A percentile compares a stretch with the other conserved stretches of the same genome.
Evolutionary conservation across 805 yeast genomes (phyloP).

Genomic region (Schwanniomyces yamadae): DNA sequence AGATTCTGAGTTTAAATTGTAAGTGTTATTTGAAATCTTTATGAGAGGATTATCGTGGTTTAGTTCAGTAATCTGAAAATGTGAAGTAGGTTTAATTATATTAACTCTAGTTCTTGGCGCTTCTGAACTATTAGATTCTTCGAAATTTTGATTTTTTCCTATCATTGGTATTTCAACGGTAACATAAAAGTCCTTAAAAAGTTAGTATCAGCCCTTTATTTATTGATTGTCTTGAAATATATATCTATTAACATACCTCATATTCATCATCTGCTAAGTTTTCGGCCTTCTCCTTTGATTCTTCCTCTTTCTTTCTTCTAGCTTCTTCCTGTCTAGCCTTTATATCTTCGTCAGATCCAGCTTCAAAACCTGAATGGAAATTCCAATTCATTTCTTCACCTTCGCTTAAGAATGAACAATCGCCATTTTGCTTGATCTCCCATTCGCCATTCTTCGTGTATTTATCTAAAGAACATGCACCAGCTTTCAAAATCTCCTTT

Average conservation of each 20-base stretch:
- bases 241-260: conserved; percentile 23
- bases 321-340: conserved; percentile 43
- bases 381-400: conserved; percentile 97
- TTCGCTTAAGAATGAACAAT: conserved; percentile 60
- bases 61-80: conserved; percentile 37
- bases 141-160: conserved; percentile 11
- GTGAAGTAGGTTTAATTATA: conserved; percentile 40
- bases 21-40: conserved; percentile 33
- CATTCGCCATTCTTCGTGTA: conserved; percentile 47
- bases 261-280: conserved; percentile 25
- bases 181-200: conserved; percentile 29
- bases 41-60: conserved; percentile 33
- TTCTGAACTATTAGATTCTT: conserved; percentile 6
- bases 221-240: conserved; percentile 5
- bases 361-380: conserved; percentile 72
- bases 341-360: conserved; percentile 88
- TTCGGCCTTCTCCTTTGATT: conserved; percentile 59
- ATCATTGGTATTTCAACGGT: conserved; percentile 32
- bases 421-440: conserved; percentile 68
- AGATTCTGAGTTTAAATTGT: conserved; percentile 10
- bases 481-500: conserved; percentile 54
- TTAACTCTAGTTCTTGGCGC: conserved; percentile 14
- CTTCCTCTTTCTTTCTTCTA: conserved; percentile 18
- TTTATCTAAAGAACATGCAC: conserved; percentile 81
- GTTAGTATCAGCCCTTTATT: conserved; percentile 17